phyloP scores from a whole-genome alignment of 1,139 yeast species.

The Taphrina confusa region DNA sequence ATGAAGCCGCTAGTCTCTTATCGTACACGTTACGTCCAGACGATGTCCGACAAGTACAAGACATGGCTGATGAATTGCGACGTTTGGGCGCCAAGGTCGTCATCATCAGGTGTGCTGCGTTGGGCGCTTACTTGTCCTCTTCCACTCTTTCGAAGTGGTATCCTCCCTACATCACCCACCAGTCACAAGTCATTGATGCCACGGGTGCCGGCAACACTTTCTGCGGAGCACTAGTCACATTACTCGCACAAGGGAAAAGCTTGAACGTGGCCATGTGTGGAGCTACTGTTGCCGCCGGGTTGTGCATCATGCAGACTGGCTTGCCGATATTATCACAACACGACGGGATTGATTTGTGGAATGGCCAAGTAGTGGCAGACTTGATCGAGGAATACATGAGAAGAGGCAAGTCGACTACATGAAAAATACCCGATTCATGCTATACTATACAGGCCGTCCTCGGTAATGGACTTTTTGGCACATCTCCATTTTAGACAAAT shows the following conservation, averaged over 20 bases:
- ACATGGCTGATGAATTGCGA: slow-evolving; percentile 4
- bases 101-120: slow-evolving; percentile 5
- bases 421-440: too few species aligned
- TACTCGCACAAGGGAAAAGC: slow-evolving; percentile 45
- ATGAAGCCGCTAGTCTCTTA: slow-evolving; percentile 64
- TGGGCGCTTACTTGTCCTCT: slow-evolving; percentile 1
- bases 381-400: not conserved
- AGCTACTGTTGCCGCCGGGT: slow-evolving; percentile 32
- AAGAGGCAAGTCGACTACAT: not conserved
- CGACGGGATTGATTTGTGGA: slow-evolving; percentile 27
- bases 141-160: not conserved
- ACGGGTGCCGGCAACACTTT: slow-evolving; percentile 94
- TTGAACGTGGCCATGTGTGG: slow-evolving; percentile 18
- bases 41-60: not conserved
- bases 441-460: too few species aligned
- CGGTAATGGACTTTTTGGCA: too few species aligned
- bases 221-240: slow-evolving; percentile 76
- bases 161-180: slow-evolving; percentile 46
- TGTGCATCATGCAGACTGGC: slow-evolving; percentile 34
- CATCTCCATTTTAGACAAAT: too few species aligned
- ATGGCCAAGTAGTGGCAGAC: slow-evolving; percentile 5
- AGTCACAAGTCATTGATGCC: slow-evolving; percentile 66
- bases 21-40: not conserved
- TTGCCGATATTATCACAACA: slow-evolving; percentile 8
- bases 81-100: not conserved